These are phyloP conservation scores for Astrocystis sublimbata DNA, from an alignment of 495 filamentous ascomycete genomes.

Conservation along the genomic window DNA sequence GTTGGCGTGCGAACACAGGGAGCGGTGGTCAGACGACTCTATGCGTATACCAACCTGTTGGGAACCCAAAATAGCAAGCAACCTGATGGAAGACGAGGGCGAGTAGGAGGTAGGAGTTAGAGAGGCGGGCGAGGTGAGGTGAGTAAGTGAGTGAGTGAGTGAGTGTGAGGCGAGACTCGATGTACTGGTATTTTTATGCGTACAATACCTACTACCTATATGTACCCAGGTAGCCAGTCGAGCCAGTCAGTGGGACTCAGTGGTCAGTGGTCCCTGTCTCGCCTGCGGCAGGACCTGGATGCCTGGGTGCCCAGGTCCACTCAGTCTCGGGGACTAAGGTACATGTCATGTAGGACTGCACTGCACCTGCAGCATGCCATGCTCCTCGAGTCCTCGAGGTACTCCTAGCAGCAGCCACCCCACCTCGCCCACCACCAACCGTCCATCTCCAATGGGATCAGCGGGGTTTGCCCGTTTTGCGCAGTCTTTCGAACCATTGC, in stretches of 20 bases:
- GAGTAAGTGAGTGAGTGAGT: too few species aligned
- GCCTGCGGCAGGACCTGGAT: too few species aligned
- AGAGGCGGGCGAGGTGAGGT: too few species aligned
- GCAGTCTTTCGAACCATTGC: not conserved
- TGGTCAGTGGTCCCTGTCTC: too few species aligned
- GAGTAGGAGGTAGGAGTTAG: not conserved
- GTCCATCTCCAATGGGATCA: slow-evolving; percentile 12
- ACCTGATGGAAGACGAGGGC: too few species aligned
- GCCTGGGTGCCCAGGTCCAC: too few species aligned
- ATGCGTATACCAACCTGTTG: not conserved
- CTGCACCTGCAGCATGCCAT: slow-evolving; percentile 2
- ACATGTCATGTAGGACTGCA: not conserved
- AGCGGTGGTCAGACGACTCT: not conserved
- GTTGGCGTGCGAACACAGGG: not conserved
- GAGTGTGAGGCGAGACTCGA: not conserved
- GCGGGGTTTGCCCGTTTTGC: slow-evolving; percentile 3
- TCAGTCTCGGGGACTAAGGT: not conserved
- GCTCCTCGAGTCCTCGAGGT: slow-evolving; percentile 11
- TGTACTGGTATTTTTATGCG: slow-evolving; percentile 10
- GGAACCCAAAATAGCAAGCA: not conserved
- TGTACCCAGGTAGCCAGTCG: too few species aligned
- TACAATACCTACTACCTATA: not conserved
- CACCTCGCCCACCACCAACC: not conserved
- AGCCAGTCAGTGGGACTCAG: too few species aligned
- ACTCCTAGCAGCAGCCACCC: not conserved